phyloP scores from a whole-genome alignment of 129 eudicot species.

The Tagetes patula region DNA sequence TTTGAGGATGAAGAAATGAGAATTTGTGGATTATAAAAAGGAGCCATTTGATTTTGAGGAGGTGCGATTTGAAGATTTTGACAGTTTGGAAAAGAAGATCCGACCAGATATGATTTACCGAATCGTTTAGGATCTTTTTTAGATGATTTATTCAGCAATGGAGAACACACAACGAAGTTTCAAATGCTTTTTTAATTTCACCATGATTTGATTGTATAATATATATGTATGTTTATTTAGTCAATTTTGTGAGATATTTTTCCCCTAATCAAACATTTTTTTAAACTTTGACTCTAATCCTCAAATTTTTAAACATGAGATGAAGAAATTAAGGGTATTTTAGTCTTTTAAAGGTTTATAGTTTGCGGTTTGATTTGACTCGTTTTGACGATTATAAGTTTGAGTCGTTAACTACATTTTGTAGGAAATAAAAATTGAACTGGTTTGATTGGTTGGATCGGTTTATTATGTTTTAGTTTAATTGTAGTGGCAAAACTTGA shows the following conservation, averaged over 20 bases:
- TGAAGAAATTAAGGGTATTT: background rate
- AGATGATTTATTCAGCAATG: constrained; percentile 37
- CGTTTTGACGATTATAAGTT: background rate
- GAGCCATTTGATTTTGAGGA: constrained; percentile 31
- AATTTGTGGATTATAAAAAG: constrained; percentile 28
- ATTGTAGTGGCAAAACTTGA: too few relatives aligned
- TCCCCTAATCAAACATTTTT: background rate
- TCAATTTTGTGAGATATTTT: background rate
- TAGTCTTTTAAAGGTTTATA: too few relatives aligned
- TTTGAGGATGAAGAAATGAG: constrained; percentile 9
- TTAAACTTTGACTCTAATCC: background rate
- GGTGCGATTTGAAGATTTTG: constrained; percentile 44
- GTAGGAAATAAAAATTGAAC: background rate
- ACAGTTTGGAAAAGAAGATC: constrained; percentile 67
- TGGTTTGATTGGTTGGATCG: background rate
- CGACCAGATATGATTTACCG: constrained; percentile 57
- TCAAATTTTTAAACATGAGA: background rate
- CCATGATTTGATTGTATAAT: background rate
- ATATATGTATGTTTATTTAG: background rate
- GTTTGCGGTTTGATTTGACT: background rate
- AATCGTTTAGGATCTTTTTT: constrained; percentile 49
- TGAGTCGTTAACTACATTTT: background rate
- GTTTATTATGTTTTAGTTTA: background rate
- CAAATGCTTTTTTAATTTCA: constrained; percentile 20
- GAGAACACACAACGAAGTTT: constrained; percentile 54